Percentiles rank a stretch among this genome's conserved stretches.
These are phyloP conservation scores for Gracilaria domingensis DNA, from an alignment of 23 red algal species.

Conservation along the genomic window DNA sequence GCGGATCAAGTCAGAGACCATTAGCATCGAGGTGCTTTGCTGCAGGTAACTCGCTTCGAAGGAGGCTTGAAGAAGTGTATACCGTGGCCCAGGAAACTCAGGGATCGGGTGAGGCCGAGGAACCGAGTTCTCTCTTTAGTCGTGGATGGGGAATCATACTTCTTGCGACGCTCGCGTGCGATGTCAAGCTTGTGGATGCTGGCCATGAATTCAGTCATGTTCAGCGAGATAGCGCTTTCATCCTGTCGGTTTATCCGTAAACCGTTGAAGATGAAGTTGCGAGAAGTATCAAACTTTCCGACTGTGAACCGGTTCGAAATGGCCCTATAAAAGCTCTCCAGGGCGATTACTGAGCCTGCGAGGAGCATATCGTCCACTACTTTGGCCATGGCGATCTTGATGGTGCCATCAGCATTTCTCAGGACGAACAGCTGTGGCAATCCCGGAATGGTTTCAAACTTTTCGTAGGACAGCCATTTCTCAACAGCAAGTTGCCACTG, in stretches of 20 bases:
- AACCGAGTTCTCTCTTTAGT: not conserved
- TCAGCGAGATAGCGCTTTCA: not conserved
- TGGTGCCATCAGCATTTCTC: not conserved
- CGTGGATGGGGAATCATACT: not conserved
- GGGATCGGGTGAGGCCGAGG: not conserved
- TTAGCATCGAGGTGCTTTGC: not conserved
- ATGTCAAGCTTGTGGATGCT: not conserved
- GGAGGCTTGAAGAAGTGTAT: constrained; percentile 3
- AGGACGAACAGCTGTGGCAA: constrained; percentile 37
- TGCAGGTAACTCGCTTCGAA: constrained; percentile 33
- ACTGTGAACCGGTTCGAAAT: not conserved
- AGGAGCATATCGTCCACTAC: constrained; percentile 1
- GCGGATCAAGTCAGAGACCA: not conserved
- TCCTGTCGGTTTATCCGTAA: not conserved
- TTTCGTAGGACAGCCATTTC: constrained; percentile 20
- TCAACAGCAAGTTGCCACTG: constrained; percentile 37
- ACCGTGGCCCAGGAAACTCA: constrained; percentile 11
- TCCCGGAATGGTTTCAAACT: not conserved
- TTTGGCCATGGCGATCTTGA: constrained; percentile 39
- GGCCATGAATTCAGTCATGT: not conserved
- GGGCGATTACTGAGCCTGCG: not conserved
- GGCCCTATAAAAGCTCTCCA: not conserved
- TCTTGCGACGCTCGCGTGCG: not conserved
- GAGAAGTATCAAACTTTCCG: not conserved
- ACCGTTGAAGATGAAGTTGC: not conserved